phyloP scores from a whole-genome alignment of 2,329 filamentous ascomycete genomes.

The Podosphaera xanthii region DNA sequence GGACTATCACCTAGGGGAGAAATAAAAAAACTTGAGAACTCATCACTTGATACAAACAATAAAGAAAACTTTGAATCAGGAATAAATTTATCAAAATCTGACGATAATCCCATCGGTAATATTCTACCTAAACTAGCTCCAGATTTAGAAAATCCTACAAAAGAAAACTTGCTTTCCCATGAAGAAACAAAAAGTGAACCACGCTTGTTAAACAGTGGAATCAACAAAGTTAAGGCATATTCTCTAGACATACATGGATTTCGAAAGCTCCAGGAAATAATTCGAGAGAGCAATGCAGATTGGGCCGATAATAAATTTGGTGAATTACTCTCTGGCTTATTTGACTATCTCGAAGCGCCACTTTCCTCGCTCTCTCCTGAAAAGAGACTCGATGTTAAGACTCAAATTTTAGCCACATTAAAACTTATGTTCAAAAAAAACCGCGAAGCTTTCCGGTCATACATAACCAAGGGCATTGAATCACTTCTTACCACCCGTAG shows the following conservation, averaged over 20 bases:
- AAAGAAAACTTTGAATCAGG: slow-evolving; percentile 24
- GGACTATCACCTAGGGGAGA: slow-evolving; percentile 11
- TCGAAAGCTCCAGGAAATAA: slow-evolving; percentile 51
- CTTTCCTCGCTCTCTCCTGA: slow-evolving; percentile 30
- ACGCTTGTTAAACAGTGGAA: slow-evolving; percentile 49
- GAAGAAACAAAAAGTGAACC: slow-evolving; percentile 34
- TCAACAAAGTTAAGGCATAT: slow-evolving; percentile 45
- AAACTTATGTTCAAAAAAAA: slow-evolving; percentile 48
- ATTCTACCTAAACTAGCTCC: slow-evolving; percentile 15
- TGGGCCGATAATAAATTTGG: slow-evolving; percentile 47
- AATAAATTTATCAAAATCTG: slow-evolving; percentile 27
- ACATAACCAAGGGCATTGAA: slow-evolving; percentile 44
- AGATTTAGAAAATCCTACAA: slow-evolving; percentile 5
- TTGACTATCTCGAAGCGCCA: slow-evolving; percentile 47
- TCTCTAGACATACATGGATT: slow-evolving; percentile 65
- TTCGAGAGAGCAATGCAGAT: slow-evolving; percentile 40
- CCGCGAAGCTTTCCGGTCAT: slow-evolving; percentile 39
- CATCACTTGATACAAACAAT: slow-evolving; percentile 25
- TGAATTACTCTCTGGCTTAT: slow-evolving; percentile 40
- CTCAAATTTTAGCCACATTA: slow-evolving; percentile 51
- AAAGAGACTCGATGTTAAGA: slow-evolving; percentile 49
- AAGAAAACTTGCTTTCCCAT: slow-evolving; percentile 16
- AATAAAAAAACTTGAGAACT: slow-evolving; percentile 38
- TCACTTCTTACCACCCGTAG: slow-evolving; percentile 41
- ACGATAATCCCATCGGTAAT: slow-evolving; percentile 37